These are phyloP conservation scores for Leucosporidium scottii DNA, from an alignment of 768 basidiomycete genomes.

Conservation along the genomic window DNA sequence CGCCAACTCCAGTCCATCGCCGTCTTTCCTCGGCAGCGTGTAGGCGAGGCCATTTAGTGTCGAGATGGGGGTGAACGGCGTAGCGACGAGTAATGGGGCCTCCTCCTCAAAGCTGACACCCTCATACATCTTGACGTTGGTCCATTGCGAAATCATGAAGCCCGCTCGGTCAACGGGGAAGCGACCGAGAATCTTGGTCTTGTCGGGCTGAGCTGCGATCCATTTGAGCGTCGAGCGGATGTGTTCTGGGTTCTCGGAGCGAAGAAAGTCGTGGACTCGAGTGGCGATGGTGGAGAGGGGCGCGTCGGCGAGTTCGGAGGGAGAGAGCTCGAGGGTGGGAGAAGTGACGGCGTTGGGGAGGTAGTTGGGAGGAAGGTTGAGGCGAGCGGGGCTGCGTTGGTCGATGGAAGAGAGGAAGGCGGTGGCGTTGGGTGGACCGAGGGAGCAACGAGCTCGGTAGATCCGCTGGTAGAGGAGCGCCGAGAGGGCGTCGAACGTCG, in stretches of 20 bases:
- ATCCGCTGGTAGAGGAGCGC: constrained; percentile 25
- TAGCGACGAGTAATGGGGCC: neutral
- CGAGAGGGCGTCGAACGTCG: constrained; percentile 30
- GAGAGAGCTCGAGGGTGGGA: constrained; percentile 11
- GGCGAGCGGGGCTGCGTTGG: constrained; percentile 15
- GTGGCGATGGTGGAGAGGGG: constrained; percentile 25
- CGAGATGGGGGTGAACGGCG: too few relatives aligned
- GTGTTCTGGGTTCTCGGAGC: neutral
- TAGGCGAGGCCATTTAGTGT: neutral
- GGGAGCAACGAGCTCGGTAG: constrained; percentile 26
- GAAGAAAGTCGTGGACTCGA: constrained; percentile 12
- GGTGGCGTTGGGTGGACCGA: constrained; percentile 7
- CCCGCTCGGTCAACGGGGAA: neutral
- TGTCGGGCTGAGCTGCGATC: too few relatives aligned
- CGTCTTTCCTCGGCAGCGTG: neutral
- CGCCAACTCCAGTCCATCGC: neutral
- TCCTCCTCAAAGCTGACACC: neutral
- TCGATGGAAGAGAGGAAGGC: constrained; percentile 33
- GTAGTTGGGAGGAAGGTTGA: constrained; percentile 24
- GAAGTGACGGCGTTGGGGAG: constrained; percentile 26
- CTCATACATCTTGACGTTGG: neutral
- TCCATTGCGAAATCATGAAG: neutral
- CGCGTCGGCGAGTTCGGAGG: constrained; percentile 9
- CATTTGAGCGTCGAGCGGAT: neutral
- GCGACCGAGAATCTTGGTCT: too few relatives aligned